Evolutionary conservation across 805 yeast species (phyloP), one percentile per base, ranked within the genome.

Genomic region (Grigorovia yakushimaensis): DNA sequence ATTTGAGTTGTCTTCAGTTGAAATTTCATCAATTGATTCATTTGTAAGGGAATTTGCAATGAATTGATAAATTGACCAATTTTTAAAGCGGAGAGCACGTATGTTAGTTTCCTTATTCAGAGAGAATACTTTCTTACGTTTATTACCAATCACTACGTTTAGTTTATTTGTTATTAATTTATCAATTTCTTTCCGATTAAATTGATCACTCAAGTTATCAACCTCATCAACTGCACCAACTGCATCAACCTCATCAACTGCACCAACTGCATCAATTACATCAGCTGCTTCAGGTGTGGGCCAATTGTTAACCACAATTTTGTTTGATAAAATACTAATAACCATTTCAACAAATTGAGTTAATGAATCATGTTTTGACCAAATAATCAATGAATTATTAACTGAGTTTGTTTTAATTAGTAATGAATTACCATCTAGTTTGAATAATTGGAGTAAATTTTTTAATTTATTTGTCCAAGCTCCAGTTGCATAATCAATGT

Each of bases 1-100:
- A n/a, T n/a, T n/a, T n/a, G n/a, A n/a, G n/a, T 48, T 53, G 5
- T 49, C 51, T 33, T 54, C 55, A 3, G 44, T 33, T 9, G 49
- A 3, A 3, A 45, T 6, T 19, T 39, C 33, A 20, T 22, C 4
- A 6, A 33, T 40, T 36, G 19, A 36, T n/a, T 36, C 36, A 9
- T 41, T 36, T 17, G 24, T 19, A 7, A 24, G 11, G 11, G 42
- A 19, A 11, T 40, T 24, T 19, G 42, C 33, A 4, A 27, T 15
- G 3, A 27, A 27, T 27, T 27, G 33, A 27, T 27, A 27, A 27
- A 27, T 10, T 5, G 33, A 10, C 33, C 33, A 27, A 27, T 27
- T 27, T 27, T 27, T 27, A 15, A 27, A 27, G 9, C 15, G 4
- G 33, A 27, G 33, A 15, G 33, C 33, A 27, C 33, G 33, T 4